Evolutionary conservation across 768 basidiomycete species (phyloP), one percentile per base, ranked within the genome.

Genomic region (Lyophyllum semitale): DNA sequence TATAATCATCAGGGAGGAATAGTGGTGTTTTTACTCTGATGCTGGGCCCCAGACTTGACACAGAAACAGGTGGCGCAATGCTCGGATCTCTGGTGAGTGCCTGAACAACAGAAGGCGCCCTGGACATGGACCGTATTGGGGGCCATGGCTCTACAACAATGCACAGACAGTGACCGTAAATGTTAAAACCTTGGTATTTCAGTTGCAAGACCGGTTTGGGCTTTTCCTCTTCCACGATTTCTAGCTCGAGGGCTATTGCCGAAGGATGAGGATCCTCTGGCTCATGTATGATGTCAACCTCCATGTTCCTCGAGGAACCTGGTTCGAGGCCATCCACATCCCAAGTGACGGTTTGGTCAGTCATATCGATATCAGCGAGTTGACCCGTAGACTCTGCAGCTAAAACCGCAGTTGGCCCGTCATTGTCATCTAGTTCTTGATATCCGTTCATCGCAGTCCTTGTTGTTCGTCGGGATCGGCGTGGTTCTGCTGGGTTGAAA

Each of bases 91-190:
- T 63, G 26, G 65, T 62, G 60, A 40, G 61, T 29, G 47, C 46
- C 55, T 20, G 61, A 48, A 5, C 20, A 11, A 66, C 48, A 5
- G 67, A 63, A 12, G 63, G 69, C n/a, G 57, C 69, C 60, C 51
- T 67, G 4, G 77, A 60, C 32, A 64, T 60, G 4, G 69, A 59
- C 32, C 76, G 79, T 33, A 84, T 65, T 13, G 81, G 71, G 4
- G 89, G 87, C 78, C 84, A 91, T 15, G 92, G 93, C 66, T 94
- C 92, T 15, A 93, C 84, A 22, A 94, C 87, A 32, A 94, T 79
- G 64, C 89, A 91, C 17, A 94, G 78, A 67, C 88, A 91, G 51
- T 84, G 82, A 0, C 85, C 87, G 54, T 82, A 80, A 45, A 92
- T 84, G 49, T 71, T 77, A 68, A 91, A 91, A 12, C 88, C 87